Conservation (phyloP, 2,329 filamentous ascomycete species). For the Aspergillus arachidicola region DNA sequence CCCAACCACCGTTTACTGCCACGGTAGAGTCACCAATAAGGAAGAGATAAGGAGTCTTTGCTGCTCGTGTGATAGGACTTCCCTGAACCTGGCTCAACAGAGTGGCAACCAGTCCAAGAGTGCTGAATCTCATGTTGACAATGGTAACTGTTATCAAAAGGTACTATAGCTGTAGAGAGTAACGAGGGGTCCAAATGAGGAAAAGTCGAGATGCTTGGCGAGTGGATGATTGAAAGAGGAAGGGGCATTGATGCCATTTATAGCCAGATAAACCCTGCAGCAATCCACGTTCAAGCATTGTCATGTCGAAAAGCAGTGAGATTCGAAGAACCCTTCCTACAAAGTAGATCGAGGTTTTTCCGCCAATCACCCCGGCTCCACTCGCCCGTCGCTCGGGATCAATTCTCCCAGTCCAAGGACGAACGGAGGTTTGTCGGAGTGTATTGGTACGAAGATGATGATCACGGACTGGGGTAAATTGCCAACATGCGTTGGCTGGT, state of each 20-base stretch:
- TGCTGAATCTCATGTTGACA: not conserved
- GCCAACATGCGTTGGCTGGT: not conserved
- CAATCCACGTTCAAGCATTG: not conserved
- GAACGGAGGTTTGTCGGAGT: not conserved
- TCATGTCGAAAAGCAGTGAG: too few relatives aligned
- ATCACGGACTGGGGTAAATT: not conserved
- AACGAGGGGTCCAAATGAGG: not conserved
- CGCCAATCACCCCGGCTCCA: not conserved
- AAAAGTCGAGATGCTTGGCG: not conserved
- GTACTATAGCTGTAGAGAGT: not conserved
- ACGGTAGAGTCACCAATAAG: slow-evolving; percentile 19
- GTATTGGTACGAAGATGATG: too few relatives aligned
- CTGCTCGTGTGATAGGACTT: not conserved
- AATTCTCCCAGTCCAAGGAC: not conserved
- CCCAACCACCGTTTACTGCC: slow-evolving; percentile 16
- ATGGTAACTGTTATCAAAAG: not conserved
- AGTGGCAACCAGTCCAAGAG: not conserved
- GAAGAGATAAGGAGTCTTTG: slow-evolving; percentile 11
- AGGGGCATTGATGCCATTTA: not conserved
- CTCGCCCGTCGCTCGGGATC: not conserved
- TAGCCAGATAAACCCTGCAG: not conserved
- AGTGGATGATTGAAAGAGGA: not conserved
- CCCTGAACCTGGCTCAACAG: not conserved
- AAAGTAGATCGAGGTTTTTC: not conserved
- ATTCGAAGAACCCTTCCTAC: not conserved